Conservation (phyloP, 352 stramenopile species). For the Blastocystis sp. region DNA sequence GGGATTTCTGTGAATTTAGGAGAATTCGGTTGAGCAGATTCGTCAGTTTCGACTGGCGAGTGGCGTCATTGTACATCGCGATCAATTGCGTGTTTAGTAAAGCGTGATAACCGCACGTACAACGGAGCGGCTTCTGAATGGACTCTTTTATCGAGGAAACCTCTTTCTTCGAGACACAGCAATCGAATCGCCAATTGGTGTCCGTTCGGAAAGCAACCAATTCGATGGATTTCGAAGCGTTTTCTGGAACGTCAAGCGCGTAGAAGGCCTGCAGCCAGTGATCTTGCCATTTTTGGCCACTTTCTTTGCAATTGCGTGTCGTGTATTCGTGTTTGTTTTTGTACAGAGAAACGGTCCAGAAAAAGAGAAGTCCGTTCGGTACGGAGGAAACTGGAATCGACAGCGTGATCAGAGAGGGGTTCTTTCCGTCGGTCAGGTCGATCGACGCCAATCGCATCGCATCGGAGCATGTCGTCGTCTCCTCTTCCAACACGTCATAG, state of each 20-base stretch:
- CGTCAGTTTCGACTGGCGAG: not conserved
- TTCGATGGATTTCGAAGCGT: not conserved
- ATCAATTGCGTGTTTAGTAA: conserved; percentile 5
- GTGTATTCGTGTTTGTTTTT: not conserved
- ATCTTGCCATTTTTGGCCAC: conserved; percentile 12
- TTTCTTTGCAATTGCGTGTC: not conserved
- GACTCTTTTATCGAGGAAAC: not conserved
- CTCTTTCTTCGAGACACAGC: not conserved
- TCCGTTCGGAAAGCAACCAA: not conserved
- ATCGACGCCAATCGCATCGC: not conserved
- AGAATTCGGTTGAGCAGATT: not conserved
- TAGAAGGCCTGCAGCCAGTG: conserved; percentile 50
- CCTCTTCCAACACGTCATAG: not conserved
- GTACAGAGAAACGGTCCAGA: not conserved
- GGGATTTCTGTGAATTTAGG: not conserved
- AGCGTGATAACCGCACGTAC: not conserved
- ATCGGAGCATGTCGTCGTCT: not conserved
- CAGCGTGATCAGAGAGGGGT: not conserved
- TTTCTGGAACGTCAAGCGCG: not conserved
- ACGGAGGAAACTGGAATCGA: not conserved
- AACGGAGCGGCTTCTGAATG: not conserved
- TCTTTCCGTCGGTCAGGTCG: not conserved
- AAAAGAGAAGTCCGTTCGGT: conserved; percentile 33
- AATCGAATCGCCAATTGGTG: conserved; percentile 39
- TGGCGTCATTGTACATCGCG: not conserved